A percentile compares a stretch with the other conserved stretches of the same genome.
phyloP scores from a whole-genome alignment of 2,329 filamentous ascomycete genomes.

The Epichloe baconii region DNA sequence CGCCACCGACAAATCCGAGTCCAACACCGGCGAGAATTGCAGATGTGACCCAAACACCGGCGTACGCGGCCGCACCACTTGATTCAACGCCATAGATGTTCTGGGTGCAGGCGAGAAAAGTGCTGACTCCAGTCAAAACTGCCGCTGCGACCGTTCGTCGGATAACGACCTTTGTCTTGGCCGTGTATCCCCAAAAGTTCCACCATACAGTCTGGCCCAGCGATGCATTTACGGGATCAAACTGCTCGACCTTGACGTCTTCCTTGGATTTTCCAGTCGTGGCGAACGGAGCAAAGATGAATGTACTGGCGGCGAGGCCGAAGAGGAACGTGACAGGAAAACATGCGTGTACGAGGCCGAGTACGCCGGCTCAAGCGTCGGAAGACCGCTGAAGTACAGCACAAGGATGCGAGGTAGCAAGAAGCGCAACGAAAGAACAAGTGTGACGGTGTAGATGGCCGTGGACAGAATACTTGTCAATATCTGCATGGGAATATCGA shows the following conservation, averaged over 20 bases:
- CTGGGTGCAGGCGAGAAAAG: slow-evolving; percentile 50
- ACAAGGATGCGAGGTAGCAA: slow-evolving; percentile 63
- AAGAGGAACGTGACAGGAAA: slow-evolving; percentile 42
- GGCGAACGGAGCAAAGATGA: slow-evolving; percentile 62
- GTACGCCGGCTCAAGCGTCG: slow-evolving; percentile 55
- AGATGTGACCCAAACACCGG: slow-evolving; percentile 59
- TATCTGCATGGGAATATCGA: slow-evolving; percentile 49
- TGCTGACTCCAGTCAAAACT: slow-evolving; percentile 42
- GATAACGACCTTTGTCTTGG: slow-evolving; percentile 49
- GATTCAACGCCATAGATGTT: slow-evolving; percentile 59
- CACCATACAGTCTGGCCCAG: slow-evolving; percentile 57
- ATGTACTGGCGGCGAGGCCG: slow-evolving; percentile 58
- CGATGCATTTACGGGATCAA: slow-evolving; percentile 51
- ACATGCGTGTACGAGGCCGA: slow-evolving; percentile 46
- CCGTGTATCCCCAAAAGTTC: slow-evolving; percentile 59
- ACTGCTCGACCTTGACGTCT: slow-evolving; percentile 37
- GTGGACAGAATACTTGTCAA: slow-evolving; percentile 57
- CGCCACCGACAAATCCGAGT: slow-evolving; percentile 37
- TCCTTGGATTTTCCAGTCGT: slow-evolving; percentile 34
- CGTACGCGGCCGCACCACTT: slow-evolving; percentile 58
- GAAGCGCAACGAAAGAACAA: slow-evolving; percentile 56
- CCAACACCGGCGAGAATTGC: slow-evolving; percentile 44
- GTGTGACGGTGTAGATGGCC: slow-evolving; percentile 58
- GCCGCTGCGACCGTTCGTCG: slow-evolving; percentile 49
- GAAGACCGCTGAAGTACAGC: slow-evolving; percentile 59